Percentiles rank a stretch among this genome's conserved stretches.
Evolutionary conservation across 345 rosid species (phyloP).

Genomic region (Brassica napus): Da-Ae NC_063452.1:5094001-5094500

Average conservation of each 20-base stretch:
- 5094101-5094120: too few species aligned
- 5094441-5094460: conserved; percentile 64
- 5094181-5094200: conserved; percentile 48
- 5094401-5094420: not conserved
- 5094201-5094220: conserved; percentile 71
- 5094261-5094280: conserved; percentile 91
- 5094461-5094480: conserved; percentile 62
- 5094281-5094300: conserved; percentile 85
- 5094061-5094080: too few species aligned
- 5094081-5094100: too few species aligned
- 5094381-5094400: not conserved
- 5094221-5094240: conserved; percentile 93
- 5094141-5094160: conserved; percentile 35
- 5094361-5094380: conserved; percentile 69
- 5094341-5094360: conserved; percentile 91
- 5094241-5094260: conserved; percentile 90
- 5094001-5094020: not conserved
- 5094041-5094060: not conserved
- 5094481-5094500: conserved; percentile 55
- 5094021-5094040: not conserved
- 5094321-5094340: conserved; percentile 97
- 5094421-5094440: conserved; percentile 17
- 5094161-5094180: conserved; percentile 51
- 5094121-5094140: too few species aligned
- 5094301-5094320: conserved; percentile 94